Percentiles rank a stretch among this genome's conserved stretches.
These are phyloP conservation scores for Stagonosporopsis chrysanthemi DNA, from an alignment of 2,329 filamentous ascomycete species.

Conservation along the genomic window DNA sequence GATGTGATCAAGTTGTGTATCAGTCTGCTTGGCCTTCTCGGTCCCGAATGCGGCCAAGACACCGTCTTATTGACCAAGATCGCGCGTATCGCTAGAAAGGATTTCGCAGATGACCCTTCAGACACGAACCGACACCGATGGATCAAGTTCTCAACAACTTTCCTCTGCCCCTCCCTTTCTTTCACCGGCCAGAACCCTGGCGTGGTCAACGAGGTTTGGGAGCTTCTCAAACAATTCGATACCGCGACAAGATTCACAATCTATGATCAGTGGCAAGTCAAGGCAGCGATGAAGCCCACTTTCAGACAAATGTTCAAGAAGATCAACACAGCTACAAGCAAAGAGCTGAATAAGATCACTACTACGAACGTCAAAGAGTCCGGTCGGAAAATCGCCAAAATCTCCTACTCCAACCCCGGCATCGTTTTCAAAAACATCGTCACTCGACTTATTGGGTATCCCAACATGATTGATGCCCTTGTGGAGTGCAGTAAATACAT, in stretches of 20 bases:
- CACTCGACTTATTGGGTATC: slow-evolving; percentile 90
- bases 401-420: slow-evolving; percentile 89
- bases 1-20: slow-evolving; percentile 88
- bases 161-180: slow-evolving; percentile 88
- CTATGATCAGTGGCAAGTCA: slow-evolving; percentile 83
- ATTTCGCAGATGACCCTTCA: slow-evolving; percentile 73
- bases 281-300: slow-evolving; percentile 63
- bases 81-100: slow-evolving; percentile 82
- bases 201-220: slow-evolving; percentile 85
- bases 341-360: slow-evolving; percentile 87
- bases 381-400: slow-evolving; percentile 87
- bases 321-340: slow-evolving; percentile 79
- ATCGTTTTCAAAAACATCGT: slow-evolving; percentile 90
- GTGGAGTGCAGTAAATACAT: slow-evolving; percentile 96
- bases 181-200: slow-evolving; percentile 85
- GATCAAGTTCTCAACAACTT: slow-evolving; percentile 81
- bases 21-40: slow-evolving; percentile 83
- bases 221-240: slow-evolving; percentile 80
- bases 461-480: slow-evolving; percentile 92
- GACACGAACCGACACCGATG: slow-evolving; percentile 77
- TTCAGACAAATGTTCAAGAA: slow-evolving; percentile 80
- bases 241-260: slow-evolving; percentile 81
- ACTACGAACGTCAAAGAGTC: slow-evolving; percentile 86
- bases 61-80: slow-evolving; percentile 79
- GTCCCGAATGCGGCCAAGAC: slow-evolving; percentile 89